A percentile compares a stretch with the other conserved stretches of the same genome.
Evolutionary conservation across 2,329 filamentous ascomycete species (phyloP).

Genomic region (Calonectria ilicicola): DNA sequence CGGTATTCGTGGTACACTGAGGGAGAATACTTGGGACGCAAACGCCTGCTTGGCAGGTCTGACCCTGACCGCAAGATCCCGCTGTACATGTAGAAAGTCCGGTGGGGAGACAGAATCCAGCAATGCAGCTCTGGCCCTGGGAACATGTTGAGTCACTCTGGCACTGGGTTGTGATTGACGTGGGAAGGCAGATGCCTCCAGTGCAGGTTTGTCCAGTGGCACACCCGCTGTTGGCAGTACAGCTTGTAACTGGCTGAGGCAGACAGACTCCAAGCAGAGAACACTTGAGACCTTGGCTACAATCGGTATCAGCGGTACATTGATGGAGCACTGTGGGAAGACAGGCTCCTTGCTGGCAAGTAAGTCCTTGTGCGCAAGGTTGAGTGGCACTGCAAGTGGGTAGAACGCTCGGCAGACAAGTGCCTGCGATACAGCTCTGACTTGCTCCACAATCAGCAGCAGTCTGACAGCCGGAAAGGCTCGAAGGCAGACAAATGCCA

Average conservation of each 20-base stretch:
- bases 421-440: not conserved
- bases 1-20: not conserved
- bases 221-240: not conserved
- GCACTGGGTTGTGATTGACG: not conserved
- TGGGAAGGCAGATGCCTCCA: slow-evolving; percentile 1
- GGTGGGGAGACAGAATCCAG: not conserved
- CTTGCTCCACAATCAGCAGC: not conserved
- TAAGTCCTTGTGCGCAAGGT: not conserved
- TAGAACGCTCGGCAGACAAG: not conserved
- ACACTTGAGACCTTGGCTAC: not conserved
- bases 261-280: not conserved
- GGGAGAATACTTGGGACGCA: not conserved
- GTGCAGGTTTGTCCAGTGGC: not conserved
- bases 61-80: not conserved
- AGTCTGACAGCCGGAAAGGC: not conserved
- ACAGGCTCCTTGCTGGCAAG: slow-evolving; percentile 6
- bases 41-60: slow-evolving; percentile 1
- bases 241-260: not conserved
- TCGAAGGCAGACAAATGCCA: not conserved
- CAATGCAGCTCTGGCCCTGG: not conserved
- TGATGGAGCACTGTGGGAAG: not conserved
- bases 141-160: not conserved
- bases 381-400: not conserved
- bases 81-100: not conserved
- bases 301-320: not conserved